Evolutionary conservation across 148 eudicot genomes (phyloP), one percentile per base, ranked within the genome.

Genomic region (Selenicereus undatus): DNA sequence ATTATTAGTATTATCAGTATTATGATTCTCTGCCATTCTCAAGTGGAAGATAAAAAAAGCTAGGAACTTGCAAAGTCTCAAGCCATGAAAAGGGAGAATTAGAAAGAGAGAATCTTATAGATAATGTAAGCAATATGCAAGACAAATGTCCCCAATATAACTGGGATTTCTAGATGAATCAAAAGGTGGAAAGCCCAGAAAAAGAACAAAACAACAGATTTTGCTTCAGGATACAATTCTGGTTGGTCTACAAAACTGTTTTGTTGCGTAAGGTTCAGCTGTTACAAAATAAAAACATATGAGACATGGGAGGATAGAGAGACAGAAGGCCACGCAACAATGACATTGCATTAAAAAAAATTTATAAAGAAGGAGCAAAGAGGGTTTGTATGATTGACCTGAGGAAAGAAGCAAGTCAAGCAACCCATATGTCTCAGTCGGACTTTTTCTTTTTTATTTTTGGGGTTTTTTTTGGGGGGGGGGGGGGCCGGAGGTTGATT

Each of bases 1-100:
- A 27, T 66, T 66, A 66, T 77, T 77, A 76, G 80, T 78, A 73
- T 84, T 79, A 8, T 64, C 17, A 73, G 79, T 79, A 9, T 64
- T 78, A 74, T 81, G 71, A 64, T 82, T 80, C 14, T 75, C 85
- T 66, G 80, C 89, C 89, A 86, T 86, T 72, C 8, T 77, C n/a
- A 14, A 81, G 13, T 36, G 35, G 30, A 14, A 66, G 71, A 27
- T 8, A 24, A 27, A 66, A 27, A 66, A 54, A 51, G 21, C 27
- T 48, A 50, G 7, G 2, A 77, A 45, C 54, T 81, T 71, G 80
- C 62, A 73, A 78, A 32, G 36, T 39, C 32, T 35, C 29, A 80
- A 58, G 73, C 12, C 77, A 73, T 72, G 7, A 20, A 24, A 51
- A 26, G 73, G 76, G 71, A 27, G 29, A 27, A 8, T 10, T 10